Base-by-base conservation (phyloP, 441 rosid genomes). In the Flueggea neowawraea region DNA sequence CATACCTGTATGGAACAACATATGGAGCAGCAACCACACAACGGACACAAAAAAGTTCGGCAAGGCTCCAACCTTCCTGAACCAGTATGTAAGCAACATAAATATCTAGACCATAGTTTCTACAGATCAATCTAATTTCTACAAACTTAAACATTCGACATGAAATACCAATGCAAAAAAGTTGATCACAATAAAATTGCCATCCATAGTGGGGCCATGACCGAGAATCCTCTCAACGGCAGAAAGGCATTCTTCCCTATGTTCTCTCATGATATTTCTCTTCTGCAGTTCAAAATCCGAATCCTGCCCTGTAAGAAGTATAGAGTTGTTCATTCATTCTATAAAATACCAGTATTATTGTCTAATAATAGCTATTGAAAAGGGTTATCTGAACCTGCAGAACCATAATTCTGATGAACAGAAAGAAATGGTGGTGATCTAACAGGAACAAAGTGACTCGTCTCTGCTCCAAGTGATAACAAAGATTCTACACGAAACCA, bases 11-110 rank as follows among this genome's bases (percentile, higher is more conserved):
- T 41, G 96, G 98, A 74, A 94, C 92, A 63, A 87, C 90, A 80
- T 94, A 94, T 57, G 98, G 98, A 70, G 97, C 95, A 66, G 92
- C 84, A 74, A 89, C 85, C 56, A 89, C 70, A 59, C 96, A 88
- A 50, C 66, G 88, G 51, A 90, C 81, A 65, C 55, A 78, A 59
- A 85, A 90, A 73, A 80, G 90, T 64, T 94, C 96, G 12, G 95
- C 98, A 55, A 94, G 90, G 81, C 86, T 87, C 97, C 98, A 94
- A 49, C 98, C 97, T 81, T 94, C 97, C 97, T 90, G 73, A 45
- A 67, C 49, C 60, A 76, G 31, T 52, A 71, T 6, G 33, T 41
- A 66, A 57, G 17, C 22, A 32, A 49, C 60, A 22, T 10, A 31
- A 28, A 67, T 53, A 65, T 17, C 15, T n/a, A 32, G 48, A 66